These are phyloP conservation scores for Clonostachys sp. DNA, from an alignment of 2,329 filamentous ascomycete species.

Conservation along the genomic window DNA sequence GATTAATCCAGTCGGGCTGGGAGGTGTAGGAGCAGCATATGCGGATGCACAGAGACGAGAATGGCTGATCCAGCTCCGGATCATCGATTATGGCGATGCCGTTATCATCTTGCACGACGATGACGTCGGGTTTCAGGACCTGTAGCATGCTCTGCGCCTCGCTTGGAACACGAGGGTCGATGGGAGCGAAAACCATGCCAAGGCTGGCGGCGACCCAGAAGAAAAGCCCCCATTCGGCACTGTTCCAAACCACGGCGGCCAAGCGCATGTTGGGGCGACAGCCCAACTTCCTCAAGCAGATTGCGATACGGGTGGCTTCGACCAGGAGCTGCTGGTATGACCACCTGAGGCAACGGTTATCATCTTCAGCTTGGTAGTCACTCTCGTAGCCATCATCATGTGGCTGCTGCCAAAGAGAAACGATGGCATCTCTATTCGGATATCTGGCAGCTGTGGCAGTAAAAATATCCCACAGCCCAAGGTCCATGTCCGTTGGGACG, in stretches of 20 bases:
- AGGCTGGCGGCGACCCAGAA: slow-evolving; percentile 29
- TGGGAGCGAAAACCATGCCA: slow-evolving; percentile 23
- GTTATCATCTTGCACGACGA: slow-evolving; percentile 23
- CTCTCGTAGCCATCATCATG: background rate
- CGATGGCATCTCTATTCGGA: slow-evolving; percentile 24
- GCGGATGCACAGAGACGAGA: slow-evolving; percentile 2
- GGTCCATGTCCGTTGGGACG: too few relatives aligned
- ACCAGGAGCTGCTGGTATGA: slow-evolving; percentile 9
- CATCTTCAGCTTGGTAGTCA: background rate
- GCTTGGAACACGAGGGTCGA: slow-evolving; percentile 18
- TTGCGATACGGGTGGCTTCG: slow-evolving; percentile 15
- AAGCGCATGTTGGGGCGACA: slow-evolving; percentile 19
- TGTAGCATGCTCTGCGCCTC: slow-evolving; percentile 15
- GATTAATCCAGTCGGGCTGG: slow-evolving; percentile 10
- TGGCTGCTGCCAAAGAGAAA: slow-evolving; percentile 24
- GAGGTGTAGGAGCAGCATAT: slow-evolving; percentile 14
- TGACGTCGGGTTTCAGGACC: slow-evolving; percentile 14
- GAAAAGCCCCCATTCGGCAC: slow-evolving; percentile 29
- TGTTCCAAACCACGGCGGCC: slow-evolving; percentile 24
- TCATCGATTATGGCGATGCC: slow-evolving; percentile 10
- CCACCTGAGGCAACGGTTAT: background rate
- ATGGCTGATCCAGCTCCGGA: background rate
- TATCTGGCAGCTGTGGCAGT: slow-evolving; percentile 13
- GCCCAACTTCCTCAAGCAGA: slow-evolving; percentile 11
- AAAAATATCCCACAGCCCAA: slow-evolving; percentile 24